Evolutionary conservation across 768 basidiomycete species (phyloP).

Genomic region (Boletus patriciae): DNA sequence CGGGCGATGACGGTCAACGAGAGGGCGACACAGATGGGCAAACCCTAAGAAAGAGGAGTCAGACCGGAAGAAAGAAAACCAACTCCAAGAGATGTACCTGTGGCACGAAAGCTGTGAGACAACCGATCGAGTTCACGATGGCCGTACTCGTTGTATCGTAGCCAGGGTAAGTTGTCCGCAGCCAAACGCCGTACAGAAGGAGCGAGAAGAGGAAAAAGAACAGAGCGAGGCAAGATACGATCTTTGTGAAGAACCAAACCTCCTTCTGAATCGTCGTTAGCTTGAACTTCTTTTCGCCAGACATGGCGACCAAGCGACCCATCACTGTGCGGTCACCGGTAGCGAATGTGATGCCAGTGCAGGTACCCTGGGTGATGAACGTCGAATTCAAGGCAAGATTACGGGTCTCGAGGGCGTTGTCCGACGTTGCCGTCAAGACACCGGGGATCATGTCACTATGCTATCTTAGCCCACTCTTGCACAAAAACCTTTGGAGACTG

Average conservation of each 20-base stretch:
- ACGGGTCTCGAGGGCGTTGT: constrained; percentile 47
- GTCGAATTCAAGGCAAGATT: constrained; percentile 51
- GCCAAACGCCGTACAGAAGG: constrained; percentile 43
- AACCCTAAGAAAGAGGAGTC: constrained; percentile 24
- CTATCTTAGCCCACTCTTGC: constrained; percentile 2
- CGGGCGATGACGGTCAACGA: constrained; percentile 48
- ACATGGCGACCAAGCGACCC: constrained; percentile 56
- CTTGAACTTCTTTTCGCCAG: constrained; percentile 44
- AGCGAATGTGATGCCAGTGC: constrained; percentile 41
- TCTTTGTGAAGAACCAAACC: constrained; percentile 51
- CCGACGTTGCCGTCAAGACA: constrained; percentile 43
- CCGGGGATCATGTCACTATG: constrained; percentile 44
- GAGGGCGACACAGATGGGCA: constrained; percentile 45
- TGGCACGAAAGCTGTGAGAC: constrained; percentile 42
- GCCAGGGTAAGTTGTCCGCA: constrained; percentile 31
- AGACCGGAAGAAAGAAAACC: neutral
- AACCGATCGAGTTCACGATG: constrained; percentile 40
- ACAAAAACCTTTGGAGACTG: neutral
- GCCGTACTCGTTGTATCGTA: constrained; percentile 34
- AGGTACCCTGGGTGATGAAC: constrained; percentile 41
- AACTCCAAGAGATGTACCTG: constrained; percentile 25
- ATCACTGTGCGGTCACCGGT: constrained; percentile 44
- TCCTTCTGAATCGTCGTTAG: constrained; percentile 49
- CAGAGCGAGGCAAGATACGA: constrained; percentile 43
- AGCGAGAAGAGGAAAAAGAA: constrained; percentile 42